Percentiles rank a stretch among this genome's conserved stretches.
These are phyloP conservation scores for Rugiboletus extremiorientalis DNA, from an alignment of 1,284 basidiomycete species.

Conservation along the genomic window DNA sequence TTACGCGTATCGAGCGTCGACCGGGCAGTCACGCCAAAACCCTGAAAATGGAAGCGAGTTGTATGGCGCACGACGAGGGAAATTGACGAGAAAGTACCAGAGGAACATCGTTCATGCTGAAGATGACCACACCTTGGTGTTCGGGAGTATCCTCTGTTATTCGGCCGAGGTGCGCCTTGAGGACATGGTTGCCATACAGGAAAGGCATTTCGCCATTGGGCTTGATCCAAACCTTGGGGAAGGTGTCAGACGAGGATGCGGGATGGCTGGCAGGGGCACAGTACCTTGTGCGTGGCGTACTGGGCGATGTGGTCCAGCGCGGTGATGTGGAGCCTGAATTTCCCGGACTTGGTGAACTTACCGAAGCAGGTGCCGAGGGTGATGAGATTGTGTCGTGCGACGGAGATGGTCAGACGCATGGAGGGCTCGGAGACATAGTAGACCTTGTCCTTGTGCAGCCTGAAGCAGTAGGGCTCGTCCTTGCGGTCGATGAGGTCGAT, in stretches of 20 bases:
- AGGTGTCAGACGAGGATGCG: constrained; percentile 2
- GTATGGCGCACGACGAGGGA: constrained; percentile 6
- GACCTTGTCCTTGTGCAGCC: constrained; percentile 87
- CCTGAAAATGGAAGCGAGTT: constrained; percentile 48
- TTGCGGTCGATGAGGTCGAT: constrained; percentile 86
- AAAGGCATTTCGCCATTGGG: constrained; percentile 99
- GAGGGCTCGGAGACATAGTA: constrained; percentile 93
- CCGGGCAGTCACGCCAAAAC: constrained; percentile 96
- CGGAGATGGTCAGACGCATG: constrained; percentile 90
- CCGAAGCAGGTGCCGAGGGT: constrained; percentile 96
- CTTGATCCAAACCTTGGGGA: constrained; percentile 94
- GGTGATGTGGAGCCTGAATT: constrained; percentile 97
- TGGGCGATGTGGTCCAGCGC: constrained; percentile 92
- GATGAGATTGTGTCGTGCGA: constrained; percentile 91
- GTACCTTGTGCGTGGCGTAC: constrained; percentile 97
- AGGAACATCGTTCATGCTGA: constrained; percentile 93
- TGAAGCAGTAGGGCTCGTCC: constrained; percentile 88
- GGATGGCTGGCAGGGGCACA: constrained; percentile 15
- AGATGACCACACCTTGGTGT: constrained; percentile 97
- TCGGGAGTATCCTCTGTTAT: constrained; percentile 99
- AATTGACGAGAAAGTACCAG: constrained; percentile 56
- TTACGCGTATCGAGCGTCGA: constrained; percentile 97
- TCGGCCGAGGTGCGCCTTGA: constrained; percentile 98
- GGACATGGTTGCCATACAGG: constrained; percentile 97
- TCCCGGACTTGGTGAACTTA: constrained; percentile 96